Conservation (phyloP, 2,329 filamentous ascomycete species). For the Fusarium hostae region DNA sequence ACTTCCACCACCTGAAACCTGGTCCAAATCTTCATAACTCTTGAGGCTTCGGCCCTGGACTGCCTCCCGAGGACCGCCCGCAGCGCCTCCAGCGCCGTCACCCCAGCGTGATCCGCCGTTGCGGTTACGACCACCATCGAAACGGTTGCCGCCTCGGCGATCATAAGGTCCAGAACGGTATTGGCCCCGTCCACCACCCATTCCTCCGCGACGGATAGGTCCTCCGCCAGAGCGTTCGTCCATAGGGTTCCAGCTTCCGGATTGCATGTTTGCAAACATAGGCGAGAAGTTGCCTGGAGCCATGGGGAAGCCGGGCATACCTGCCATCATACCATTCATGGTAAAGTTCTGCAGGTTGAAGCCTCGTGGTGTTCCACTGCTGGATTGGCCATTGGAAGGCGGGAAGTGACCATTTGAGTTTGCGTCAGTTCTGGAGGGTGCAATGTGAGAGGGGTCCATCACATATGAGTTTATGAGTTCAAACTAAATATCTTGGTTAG, state of each 20-base stretch:
- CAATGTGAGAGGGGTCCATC: conserved; percentile 92
- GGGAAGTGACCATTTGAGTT: conserved; percentile 98
- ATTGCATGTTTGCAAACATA: conserved; percentile 65
- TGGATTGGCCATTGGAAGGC: conserved; percentile 77
- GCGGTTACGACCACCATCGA: conserved; percentile 61
- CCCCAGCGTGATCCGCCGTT: conserved; percentile 71
- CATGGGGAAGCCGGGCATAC: conserved; percentile 69
- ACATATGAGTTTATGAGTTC: conserved; percentile 94
- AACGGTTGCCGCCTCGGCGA: conserved; percentile 68
- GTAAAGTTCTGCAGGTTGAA: conserved; percentile 85
- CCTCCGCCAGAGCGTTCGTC: conserved; percentile 74
- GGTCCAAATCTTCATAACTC: conserved; percentile 97
- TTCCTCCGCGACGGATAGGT: conserved; percentile 74
- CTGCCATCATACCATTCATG: conserved; percentile 65
- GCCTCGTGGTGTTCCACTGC: conserved; percentile 86
- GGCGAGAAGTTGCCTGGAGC: conserved; percentile 59
- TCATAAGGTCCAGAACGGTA: conserved; percentile 80
- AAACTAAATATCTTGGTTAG: conserved; percentile 64
- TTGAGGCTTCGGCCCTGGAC: conserved; percentile 92
- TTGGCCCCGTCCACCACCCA: conserved; percentile 61
- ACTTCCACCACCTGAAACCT: conserved; percentile 76
- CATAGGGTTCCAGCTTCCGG: conserved; percentile 62
- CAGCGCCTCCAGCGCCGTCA: conserved; percentile 79
- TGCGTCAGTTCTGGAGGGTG: conserved; percentile 89
- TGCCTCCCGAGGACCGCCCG: conserved; percentile 87